These are phyloP conservation scores for Panicum miliaceum DNA, from an alignment of 176 grass and related monocot genomes.

Conservation along the genomic window DNA sequence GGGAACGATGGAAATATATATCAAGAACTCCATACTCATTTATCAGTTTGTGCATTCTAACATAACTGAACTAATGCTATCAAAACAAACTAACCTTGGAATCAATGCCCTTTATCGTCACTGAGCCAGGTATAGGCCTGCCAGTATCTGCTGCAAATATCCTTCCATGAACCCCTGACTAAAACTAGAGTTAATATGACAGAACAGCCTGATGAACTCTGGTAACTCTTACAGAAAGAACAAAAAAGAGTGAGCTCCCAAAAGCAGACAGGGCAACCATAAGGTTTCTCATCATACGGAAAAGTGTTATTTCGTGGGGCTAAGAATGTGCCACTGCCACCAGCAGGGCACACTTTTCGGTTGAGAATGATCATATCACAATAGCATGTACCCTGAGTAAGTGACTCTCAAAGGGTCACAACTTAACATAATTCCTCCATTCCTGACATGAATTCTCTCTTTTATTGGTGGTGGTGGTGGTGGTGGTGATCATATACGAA, in stretches of 20 bases:
- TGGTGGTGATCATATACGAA: too few relatives aligned
- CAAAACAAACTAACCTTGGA: slow-evolving; percentile 60
- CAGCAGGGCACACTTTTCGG: too few relatives aligned
- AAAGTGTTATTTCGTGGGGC: not conserved
- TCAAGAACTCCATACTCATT: not conserved
- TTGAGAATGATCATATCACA: too few relatives aligned
- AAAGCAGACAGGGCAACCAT: not conserved
- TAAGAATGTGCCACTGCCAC: slow-evolving; percentile 23
- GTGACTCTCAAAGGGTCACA: not conserved
- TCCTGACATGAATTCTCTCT: not conserved
- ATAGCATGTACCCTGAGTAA: not conserved
- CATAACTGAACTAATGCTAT: not conserved
- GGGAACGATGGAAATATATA: not conserved
- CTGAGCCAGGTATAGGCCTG: slow-evolving; percentile 64
- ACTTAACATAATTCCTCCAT: slow-evolving; percentile 7
- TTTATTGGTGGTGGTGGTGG: too few relatives aligned
- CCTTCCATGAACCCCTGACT: slow-evolving; percentile 94
- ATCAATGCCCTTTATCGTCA: slow-evolving; percentile 72
- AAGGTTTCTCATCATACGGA: not conserved
- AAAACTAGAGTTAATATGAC: slow-evolving; percentile 46
- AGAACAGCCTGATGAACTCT: not conserved
- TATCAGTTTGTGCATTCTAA: slow-evolving; percentile 24
- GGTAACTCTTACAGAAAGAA: not conserved
- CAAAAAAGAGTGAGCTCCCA: not conserved
- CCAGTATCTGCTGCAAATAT: slow-evolving; percentile 86